phyloP scores from a whole-genome alignment of 2,329 filamentous ascomycete genomes.

The Lomentospora prolificans region DNA sequence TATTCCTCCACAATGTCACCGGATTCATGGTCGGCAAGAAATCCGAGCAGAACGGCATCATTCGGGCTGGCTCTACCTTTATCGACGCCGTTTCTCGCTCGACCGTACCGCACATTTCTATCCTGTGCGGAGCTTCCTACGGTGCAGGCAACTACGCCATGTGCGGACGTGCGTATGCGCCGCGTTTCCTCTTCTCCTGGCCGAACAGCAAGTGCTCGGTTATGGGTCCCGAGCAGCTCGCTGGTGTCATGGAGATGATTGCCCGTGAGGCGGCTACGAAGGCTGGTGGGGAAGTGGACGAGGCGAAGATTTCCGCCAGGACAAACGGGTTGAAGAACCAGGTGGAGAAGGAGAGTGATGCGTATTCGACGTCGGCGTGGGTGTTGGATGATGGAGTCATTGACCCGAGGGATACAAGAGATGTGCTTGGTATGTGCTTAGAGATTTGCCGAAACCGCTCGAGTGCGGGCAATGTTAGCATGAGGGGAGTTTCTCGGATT shows the following conservation, averaged over 20 bases:
- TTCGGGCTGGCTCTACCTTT: conserved; percentile 28
- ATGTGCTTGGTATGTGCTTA: conserved; percentile 8
- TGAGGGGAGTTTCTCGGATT: conserved; percentile 8
- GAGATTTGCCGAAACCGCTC: conserved; percentile 6
- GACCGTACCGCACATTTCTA: conserved; percentile 27
- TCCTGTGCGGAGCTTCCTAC: conserved; percentile 29
- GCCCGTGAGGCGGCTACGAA: conserved; percentile 5
- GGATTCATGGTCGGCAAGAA: conserved; percentile 32
- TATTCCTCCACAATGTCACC: conserved; percentile 31
- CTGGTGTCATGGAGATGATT: conserved; percentile 17
- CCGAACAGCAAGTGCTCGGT: conserved; percentile 27
- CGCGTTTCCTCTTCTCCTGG: conserved; percentile 30
- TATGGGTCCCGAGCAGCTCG: conserved; percentile 28
- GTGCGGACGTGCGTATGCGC: conserved; percentile 23
- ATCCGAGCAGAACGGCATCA: conserved; percentile 27
- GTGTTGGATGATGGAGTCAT: conserved; percentile 8
- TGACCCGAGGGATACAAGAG: conserved; percentile 7
- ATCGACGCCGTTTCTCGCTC: conserved; percentile 28
- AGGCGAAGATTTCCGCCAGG: neutral
- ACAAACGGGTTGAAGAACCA: conserved; percentile 6
- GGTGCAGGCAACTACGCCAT: conserved; percentile 24
- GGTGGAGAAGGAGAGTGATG: conserved; percentile 9
- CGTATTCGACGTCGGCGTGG: conserved; percentile 8
- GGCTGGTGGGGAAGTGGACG: neutral
- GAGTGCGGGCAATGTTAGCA: neutral